These are phyloP conservation scores for Rhizodiscina lignyota DNA, from an alignment of 495 filamentous ascomycete species.

Conservation along the genomic window DNA sequence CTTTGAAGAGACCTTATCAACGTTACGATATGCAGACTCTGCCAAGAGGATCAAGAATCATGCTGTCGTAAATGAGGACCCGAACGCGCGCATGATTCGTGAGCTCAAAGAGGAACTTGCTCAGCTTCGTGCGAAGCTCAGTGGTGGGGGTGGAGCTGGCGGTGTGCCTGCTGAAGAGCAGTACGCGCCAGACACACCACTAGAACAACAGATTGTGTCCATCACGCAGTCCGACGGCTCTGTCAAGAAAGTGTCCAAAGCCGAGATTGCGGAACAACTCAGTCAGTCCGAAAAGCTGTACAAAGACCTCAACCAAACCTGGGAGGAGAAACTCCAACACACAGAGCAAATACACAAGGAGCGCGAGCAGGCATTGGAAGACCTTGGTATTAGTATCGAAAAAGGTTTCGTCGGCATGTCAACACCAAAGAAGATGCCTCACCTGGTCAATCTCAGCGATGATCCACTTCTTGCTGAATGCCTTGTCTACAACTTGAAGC, in stretches of 20 bases:
- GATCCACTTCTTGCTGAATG: slow-evolving; percentile 93
- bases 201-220: slow-evolving; percentile 92
- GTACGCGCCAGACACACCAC: slow-evolving; percentile 78
- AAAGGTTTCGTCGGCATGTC: slow-evolving; percentile 93
- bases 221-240: slow-evolving; percentile 74
- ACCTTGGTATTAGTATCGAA: slow-evolving; percentile 95
- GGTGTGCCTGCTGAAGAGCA: slow-evolving; percentile 48
- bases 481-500: slow-evolving; percentile 95
- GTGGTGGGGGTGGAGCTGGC: slow-evolving; percentile 37
- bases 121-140: slow-evolving; percentile 72
- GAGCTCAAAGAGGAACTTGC: slow-evolving; percentile 93
- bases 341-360: slow-evolving; percentile 97
- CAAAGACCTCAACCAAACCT: slow-evolving; percentile 93
- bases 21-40: slow-evolving; percentile 89
- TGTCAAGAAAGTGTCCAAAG: slow-evolving; percentile 92
- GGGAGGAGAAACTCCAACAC: slow-evolving; percentile 90
- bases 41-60: slow-evolving; percentile 99
- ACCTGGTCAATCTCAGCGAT: slow-evolving; percentile 94
- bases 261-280: slow-evolving; percentile 93
- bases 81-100: slow-evolving; percentile 96
- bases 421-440: slow-evolving; percentile 96
- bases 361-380: slow-evolving; percentile 84
- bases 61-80: slow-evolving; percentile 96
- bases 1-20: slow-evolving; percentile 93
- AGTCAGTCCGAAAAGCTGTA: slow-evolving; percentile 92